Evolutionary conservation across 306 rosid genomes (phyloP).

Genomic region (Luffa aegyptiaca): DNA sequence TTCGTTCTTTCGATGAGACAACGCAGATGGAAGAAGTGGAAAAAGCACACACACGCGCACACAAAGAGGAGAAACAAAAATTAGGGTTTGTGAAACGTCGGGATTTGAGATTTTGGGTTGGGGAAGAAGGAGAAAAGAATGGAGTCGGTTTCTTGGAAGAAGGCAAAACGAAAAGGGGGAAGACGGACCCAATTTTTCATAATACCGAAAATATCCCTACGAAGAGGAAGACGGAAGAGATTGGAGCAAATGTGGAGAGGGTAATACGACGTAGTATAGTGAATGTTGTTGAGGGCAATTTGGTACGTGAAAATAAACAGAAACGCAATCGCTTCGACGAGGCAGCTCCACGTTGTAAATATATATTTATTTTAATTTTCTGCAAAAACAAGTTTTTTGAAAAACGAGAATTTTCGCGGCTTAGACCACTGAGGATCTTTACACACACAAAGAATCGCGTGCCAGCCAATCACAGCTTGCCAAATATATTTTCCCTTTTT

Average conservation of each 20-base stretch:
- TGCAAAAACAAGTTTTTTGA: conserved; percentile 1
- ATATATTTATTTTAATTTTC: not conserved
- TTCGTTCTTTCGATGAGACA: not conserved
- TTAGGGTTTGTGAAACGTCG: conserved; percentile 9
- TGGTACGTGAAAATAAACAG: not conserved
- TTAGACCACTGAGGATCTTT: not conserved
- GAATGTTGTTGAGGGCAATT: not conserved
- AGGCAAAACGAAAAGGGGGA: conserved; percentile 9
- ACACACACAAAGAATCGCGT: not conserved
- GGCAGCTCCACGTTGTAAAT: conserved; percentile 12
- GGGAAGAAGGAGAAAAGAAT: not conserved
- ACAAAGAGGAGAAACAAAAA: not conserved
- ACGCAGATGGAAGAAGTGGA: not conserved
- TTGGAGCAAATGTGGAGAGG: not conserved
- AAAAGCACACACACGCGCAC: not conserved
- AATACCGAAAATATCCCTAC: conserved; percentile 18
- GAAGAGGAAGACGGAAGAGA: not conserved
- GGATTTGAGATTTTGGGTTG: not conserved
- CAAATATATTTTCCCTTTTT: not conserved
- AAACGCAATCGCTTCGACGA: not conserved
- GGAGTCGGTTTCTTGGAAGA: conserved; percentile 15
- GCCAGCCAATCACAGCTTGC: not conserved
- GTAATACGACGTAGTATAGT: not conserved
- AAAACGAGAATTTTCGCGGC: conserved; percentile 20
- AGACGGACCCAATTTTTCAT: not conserved